phyloP scores from a whole-genome alignment of 495 filamentous ascomycete genomes.

The Pseudomonodictys pantanalensis region DNA sequence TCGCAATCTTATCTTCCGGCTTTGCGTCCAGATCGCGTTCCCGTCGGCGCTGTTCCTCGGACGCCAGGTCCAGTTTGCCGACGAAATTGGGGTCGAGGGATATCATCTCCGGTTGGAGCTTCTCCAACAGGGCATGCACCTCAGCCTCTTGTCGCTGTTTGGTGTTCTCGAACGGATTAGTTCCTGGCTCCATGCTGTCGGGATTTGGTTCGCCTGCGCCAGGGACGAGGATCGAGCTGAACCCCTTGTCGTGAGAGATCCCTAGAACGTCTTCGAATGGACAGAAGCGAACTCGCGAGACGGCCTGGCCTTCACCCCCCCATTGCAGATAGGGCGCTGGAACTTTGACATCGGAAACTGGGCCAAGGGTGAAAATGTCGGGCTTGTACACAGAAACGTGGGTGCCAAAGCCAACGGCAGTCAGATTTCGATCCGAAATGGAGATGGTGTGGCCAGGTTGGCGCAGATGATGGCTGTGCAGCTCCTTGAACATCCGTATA shows the following conservation, averaged over 20 bases:
- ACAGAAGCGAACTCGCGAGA: constrained; percentile 85
- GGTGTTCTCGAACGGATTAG: constrained; percentile 93
- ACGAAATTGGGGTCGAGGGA: constrained; percentile 86
- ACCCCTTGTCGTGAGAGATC: constrained; percentile 77
- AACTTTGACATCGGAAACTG: constrained; percentile 54
- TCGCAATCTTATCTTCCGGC: constrained; percentile 65
- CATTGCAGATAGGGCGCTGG: constrained; percentile 89
- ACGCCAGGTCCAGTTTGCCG: constrained; percentile 76
- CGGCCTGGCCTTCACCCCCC: constrained; percentile 78
- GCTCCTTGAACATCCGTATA: constrained; percentile 87
- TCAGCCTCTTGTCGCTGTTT: constrained; percentile 94
- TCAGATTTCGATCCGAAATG: constrained; percentile 83
- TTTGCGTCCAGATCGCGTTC: constrained; percentile 73
- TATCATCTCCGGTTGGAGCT: constrained; percentile 96
- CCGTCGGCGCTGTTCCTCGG: constrained; percentile 66
- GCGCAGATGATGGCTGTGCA: constrained; percentile 84
- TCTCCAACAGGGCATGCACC: constrained; percentile 82
- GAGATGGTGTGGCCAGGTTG: constrained; percentile 79
- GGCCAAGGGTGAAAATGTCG: constrained; percentile 19
- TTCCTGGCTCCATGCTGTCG: constrained; percentile 71
- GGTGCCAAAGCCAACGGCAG: constrained; percentile 90
- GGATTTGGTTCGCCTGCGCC: constrained; percentile 96
- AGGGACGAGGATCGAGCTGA: constrained; percentile 83
- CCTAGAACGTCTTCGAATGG: constrained; percentile 93
- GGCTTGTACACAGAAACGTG: constrained; percentile 79